A percentile compares a stretch with the other conserved stretches of the same genome.
phyloP scores from a whole-genome alignment of 1,284 basidiomycete species.

The Lentinula novae-zelandiae region DNA sequence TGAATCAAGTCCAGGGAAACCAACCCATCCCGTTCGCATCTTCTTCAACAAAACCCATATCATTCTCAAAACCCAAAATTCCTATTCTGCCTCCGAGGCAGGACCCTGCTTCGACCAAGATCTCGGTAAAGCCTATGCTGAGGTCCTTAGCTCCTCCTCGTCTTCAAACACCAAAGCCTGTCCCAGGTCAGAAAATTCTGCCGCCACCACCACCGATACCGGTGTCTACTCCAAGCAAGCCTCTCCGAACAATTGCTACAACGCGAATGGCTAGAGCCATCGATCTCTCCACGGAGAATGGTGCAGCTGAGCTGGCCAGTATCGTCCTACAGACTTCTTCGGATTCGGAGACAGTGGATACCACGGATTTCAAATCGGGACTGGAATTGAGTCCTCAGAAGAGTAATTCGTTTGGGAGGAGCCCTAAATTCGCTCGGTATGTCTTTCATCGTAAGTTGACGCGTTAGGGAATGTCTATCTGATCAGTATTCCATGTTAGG shows the following conservation, averaged over 20 bases:
- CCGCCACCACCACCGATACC: slow-evolving; percentile 6
- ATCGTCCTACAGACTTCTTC: slow-evolving; percentile 36
- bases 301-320: slow-evolving; percentile 35
- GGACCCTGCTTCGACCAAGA: neutral
- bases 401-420: slow-evolving; percentile 18
- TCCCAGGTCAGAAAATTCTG: slow-evolving; percentile 4
- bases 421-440: slow-evolving; percentile 23
- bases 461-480: no score
- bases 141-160: slow-evolving; percentile 1
- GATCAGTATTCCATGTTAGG: slow-evolving; percentile 21
- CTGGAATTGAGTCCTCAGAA: slow-evolving; percentile 39
- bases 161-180: neutral
- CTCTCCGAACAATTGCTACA: slow-evolving; percentile 34
- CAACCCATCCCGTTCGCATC: neutral
- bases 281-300: slow-evolving; percentile 35
- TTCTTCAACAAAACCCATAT: neutral
- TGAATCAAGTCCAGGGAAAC: neutral
- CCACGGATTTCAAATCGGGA: slow-evolving; percentile 28
- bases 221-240: slow-evolving; percentile 13
- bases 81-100: neutral
- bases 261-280: slow-evolving; percentile 38
- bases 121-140: neutral
- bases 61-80: slow-evolving; percentile 2
- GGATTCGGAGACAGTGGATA: slow-evolving; percentile 20
- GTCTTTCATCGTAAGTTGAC: neutral